Conservation (phyloP, 2,329 filamentous ascomycete species). For the Elsinoe australis region DNA sequence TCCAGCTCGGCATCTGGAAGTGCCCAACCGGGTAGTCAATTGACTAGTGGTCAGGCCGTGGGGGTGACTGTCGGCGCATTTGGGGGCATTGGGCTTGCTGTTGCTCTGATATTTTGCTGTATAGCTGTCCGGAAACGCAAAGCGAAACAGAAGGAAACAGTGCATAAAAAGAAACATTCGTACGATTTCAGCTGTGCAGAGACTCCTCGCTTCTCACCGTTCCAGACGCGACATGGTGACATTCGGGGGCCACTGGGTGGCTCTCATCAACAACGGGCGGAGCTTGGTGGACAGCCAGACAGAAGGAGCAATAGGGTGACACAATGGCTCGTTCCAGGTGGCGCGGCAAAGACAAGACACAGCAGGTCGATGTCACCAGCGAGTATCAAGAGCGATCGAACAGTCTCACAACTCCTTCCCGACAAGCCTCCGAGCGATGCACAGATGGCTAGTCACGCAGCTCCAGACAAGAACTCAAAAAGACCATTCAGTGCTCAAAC, state of each 20-base stretch:
- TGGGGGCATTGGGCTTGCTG: constrained; percentile 23
- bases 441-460: background rate
- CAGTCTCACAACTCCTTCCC: constrained; percentile 29
- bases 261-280: constrained; percentile 5
- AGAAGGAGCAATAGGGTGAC: constrained; percentile 20
- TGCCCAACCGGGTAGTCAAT: constrained; percentile 18
- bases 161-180: constrained; percentile 22
- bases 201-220: constrained; percentile 23
- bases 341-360: constrained; percentile 1
- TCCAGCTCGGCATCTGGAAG: background rate
- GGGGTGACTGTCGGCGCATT: constrained; percentile 30
- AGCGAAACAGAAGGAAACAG: constrained; percentile 10
- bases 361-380: constrained; percentile 19
- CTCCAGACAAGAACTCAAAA: constrained; percentile 18
- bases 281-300: background rate
- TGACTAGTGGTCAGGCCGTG: constrained; percentile 29
- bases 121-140: constrained; percentile 16
- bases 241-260: constrained; percentile 14
- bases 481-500: constrained; percentile 22
- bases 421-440: constrained; percentile 26
- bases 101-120: constrained; percentile 22
- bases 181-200: constrained; percentile 31
- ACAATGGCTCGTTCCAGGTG: constrained; percentile 19
- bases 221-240: constrained; percentile 15
- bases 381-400: constrained; percentile 25